Evolutionary conservation across 345 rosid species (phyloP).

Genomic region (Pugionium cornutum): DNA sequence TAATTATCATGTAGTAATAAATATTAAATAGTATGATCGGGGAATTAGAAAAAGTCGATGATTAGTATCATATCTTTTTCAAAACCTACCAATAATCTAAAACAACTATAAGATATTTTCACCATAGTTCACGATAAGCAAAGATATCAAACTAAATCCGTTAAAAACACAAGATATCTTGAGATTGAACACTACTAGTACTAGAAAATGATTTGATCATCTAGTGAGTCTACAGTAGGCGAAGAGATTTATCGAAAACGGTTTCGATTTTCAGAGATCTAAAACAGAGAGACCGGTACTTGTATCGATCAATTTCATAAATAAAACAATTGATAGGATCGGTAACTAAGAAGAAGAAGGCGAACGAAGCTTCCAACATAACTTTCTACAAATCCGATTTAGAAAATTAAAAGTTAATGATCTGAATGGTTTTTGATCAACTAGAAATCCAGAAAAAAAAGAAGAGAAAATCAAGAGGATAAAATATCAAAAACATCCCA

Average conservation of each 20-base stretch:
- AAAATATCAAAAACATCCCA: neutral
- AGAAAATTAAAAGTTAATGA: neutral
- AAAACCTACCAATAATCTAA: neutral
- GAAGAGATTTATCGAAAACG: conserved; percentile 3
- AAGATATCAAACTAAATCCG: neutral
- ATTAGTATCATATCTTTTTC: neutral
- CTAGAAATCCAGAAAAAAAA: neutral
- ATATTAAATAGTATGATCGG: conserved; percentile 11
- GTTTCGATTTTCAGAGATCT: conserved; percentile 19
- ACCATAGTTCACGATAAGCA: conserved; percentile 3
- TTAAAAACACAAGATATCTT: neutral
- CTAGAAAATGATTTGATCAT: conserved; percentile 22
- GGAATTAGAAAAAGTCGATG: neutral
- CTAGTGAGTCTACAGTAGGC: neutral
- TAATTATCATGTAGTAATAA: conserved; percentile 3
- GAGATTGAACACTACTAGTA: conserved; percentile 13
- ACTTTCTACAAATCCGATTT: neutral
- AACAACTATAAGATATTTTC: neutral
- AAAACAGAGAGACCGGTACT: conserved; percentile 2
- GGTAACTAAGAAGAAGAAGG: neutral
- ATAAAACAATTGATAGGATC: neutral
- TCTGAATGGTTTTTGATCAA: conserved; percentile 15
- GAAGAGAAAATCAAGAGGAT: neutral
- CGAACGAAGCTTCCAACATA: neutral
- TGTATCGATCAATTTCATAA: conserved; percentile 24